phyloP scores from a whole-genome alignment of 805 yeast species.

The Pichia cephalocereana region DNA sequence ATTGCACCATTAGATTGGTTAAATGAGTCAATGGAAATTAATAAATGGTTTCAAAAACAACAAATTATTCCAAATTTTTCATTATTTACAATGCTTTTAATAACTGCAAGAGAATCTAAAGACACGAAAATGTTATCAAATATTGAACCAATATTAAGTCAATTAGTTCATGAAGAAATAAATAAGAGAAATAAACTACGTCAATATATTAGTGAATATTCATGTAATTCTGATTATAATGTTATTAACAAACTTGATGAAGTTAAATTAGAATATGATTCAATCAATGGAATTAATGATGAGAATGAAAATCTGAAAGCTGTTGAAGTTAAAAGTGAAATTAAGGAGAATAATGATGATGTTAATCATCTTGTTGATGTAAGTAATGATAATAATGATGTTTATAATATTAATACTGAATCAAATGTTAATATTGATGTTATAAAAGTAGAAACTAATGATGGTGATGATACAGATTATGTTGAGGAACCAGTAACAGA shows the following conservation, averaged over 20 bases:
- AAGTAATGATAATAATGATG: background rate
- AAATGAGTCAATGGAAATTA: constrained; percentile 37
- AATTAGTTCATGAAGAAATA: constrained; percentile 34
- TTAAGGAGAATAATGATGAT: background rate
- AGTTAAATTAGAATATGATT: background rate
- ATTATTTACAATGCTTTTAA: constrained; percentile 36
- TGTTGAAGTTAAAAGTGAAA: background rate
- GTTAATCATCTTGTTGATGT: background rate
- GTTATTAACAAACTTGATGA: background rate
- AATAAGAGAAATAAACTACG: constrained; percentile 31
- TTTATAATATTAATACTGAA: background rate
- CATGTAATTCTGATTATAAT: background rate
- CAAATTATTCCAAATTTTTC: constrained; percentile 45
- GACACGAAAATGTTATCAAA: constrained; percentile 28
- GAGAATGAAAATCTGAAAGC: background rate
- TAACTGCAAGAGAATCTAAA: constrained; percentile 36
- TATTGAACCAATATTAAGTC: constrained; percentile 27
- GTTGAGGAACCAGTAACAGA: background rate
- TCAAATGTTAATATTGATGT: background rate
- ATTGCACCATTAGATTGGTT: constrained; percentile 56
- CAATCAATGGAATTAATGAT: background rate
- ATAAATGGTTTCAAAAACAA: constrained; percentile 41
- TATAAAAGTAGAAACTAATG: background rate
- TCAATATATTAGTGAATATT: constrained; percentile 8
- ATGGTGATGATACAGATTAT: constrained; percentile 3